Evolutionary conservation across 164 flowering plant species (phyloP).

Genomic region (Annona squamosa): DNA sequence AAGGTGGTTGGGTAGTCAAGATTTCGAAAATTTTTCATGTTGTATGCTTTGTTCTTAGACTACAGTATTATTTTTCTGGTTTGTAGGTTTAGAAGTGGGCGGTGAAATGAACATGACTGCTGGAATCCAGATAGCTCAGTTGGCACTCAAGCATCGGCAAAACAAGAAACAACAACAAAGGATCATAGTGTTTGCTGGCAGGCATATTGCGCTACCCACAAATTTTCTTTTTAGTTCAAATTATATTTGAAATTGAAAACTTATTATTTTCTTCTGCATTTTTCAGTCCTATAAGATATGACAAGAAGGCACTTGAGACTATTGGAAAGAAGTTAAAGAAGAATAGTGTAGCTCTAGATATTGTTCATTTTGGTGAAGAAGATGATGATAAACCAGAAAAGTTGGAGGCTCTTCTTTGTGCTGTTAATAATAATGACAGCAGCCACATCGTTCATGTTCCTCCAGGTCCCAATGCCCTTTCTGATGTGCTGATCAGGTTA

Average conservation of each 20-base stretch:
- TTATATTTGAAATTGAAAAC: background rate
- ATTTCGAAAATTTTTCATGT: too few species aligned
- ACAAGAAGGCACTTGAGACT: conserved; percentile 69
- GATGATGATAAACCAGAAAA: conserved; percentile 82
- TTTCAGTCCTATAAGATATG: conserved; percentile 74
- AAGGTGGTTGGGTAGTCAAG: too few species aligned
- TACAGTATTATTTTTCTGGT: background rate
- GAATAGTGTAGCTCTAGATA: conserved; percentile 93
- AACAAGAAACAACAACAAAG: conserved; percentile 93
- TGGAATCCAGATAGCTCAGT: conserved; percentile 83
- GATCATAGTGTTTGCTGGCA: conserved; percentile 91
- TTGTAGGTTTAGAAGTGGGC: conserved; percentile 69
- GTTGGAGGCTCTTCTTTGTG: conserved; percentile 74
- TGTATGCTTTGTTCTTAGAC: too few species aligned
- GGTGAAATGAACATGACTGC: conserved; percentile 91
- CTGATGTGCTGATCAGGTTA: conserved; percentile 87
- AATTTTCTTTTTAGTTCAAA: too few species aligned
- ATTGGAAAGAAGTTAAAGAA: conserved; percentile 85
- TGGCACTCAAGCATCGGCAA: conserved; percentile 93
- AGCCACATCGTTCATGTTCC: conserved; percentile 92
- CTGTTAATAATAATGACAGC: conserved; percentile 80
- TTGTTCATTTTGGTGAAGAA: conserved; percentile 88
- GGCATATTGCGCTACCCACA: conserved; percentile 21
- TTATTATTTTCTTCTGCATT: background rate
- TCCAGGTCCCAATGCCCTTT: conserved; percentile 70